Base-by-base conservation (phyloP, 352 stramenopile species). In the Phytophthora pistaciae region DNA sequence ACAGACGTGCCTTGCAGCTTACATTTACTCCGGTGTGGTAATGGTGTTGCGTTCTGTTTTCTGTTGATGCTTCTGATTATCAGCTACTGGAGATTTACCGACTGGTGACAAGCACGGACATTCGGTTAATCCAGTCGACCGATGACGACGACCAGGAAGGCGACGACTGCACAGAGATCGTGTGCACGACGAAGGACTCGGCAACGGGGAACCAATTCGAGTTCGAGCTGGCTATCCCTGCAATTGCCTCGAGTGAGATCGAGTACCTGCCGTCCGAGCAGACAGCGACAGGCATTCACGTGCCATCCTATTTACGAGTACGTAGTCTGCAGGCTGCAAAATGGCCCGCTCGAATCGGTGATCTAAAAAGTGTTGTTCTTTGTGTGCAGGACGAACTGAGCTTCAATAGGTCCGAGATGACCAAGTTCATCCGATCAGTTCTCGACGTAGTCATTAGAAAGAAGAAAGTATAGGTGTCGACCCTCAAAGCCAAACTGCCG, bases 381-480 rank as follows among this genome's bases (percentile, higher is more conserved):
- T 18, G 53, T 58, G 33, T 61, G 1, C 49, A 94, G 81, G 86
- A 96, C 36, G 89, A 96, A 60, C 68, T 96, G 60, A 93, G 80
- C 49, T 96, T 96, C 74, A 91, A 83, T 64, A 82, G 87, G 40
- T 80, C 79, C 44, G 86, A 96, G 69, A 85, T 94, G 76, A 94
- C 86, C 60, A 91, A 92, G 54, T 96, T 96, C 67, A 92, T 93
- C 80, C 83, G 85, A 49, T 91, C 87, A 65, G 72, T 94, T 52
- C 68, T 96, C 48, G 89, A 96, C 70, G 82, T 91, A 33, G 86
- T 95, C 42, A 92, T 92, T 81, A 82, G 84, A 56, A 91, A 91
- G 70, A 91, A 91, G 68, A 83, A 86, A 70, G 36, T 71, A 52
- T 75, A 73, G 58, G 46, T 18, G 36, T 59, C 44, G 55, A 50